Conservation (phyloP, 1,284 basidiomycete species). For the Gomphus sp. region DNA sequence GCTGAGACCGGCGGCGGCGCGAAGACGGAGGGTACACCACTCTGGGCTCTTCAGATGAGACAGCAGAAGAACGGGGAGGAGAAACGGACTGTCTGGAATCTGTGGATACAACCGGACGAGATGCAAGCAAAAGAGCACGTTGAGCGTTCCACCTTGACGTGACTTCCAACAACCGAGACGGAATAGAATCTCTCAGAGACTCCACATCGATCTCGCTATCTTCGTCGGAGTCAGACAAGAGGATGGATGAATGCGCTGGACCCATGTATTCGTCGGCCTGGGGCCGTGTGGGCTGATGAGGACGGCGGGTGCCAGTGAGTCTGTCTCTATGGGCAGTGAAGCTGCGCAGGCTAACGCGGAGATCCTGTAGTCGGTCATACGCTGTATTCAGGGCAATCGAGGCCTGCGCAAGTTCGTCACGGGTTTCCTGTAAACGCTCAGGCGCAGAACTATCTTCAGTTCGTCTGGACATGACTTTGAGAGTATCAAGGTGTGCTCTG, state of each 20-base stretch:
- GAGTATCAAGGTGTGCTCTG: not conserved
- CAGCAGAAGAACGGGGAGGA: not conserved
- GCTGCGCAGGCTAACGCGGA: slow-evolving; percentile 27
- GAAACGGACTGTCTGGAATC: not conserved
- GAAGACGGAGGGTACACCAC: not conserved
- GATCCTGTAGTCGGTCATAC: slow-evolving; percentile 40
- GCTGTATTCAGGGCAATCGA: slow-evolving; percentile 40
- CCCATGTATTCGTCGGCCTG: slow-evolving; percentile 17
- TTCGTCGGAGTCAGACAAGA: slow-evolving; percentile 21
- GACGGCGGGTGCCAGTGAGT: slow-evolving; percentile 10
- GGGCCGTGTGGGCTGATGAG: slow-evolving; percentile 1
- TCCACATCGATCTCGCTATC: slow-evolving; percentile 1
- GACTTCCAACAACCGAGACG: not conserved
- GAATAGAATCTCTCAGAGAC: not conserved
- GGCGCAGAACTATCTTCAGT: not conserved
- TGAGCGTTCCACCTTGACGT: not conserved
- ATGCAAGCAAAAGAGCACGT: not conserved
- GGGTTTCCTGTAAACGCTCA: not conserved
- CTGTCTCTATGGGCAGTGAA: slow-evolving; percentile 22
- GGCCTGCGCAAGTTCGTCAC: slow-evolving; percentile 18
- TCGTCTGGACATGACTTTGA: not conserved
- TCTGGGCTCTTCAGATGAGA: not conserved
- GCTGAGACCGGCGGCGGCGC: not conserved
- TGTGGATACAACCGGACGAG: not conserved
- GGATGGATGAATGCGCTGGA: slow-evolving; percentile 25